Evolutionary conservation across 2,329 filamentous ascomycete species (phyloP), one percentile per base, ranked within the genome.

Genomic region (Aspergillus candidus): DNA sequence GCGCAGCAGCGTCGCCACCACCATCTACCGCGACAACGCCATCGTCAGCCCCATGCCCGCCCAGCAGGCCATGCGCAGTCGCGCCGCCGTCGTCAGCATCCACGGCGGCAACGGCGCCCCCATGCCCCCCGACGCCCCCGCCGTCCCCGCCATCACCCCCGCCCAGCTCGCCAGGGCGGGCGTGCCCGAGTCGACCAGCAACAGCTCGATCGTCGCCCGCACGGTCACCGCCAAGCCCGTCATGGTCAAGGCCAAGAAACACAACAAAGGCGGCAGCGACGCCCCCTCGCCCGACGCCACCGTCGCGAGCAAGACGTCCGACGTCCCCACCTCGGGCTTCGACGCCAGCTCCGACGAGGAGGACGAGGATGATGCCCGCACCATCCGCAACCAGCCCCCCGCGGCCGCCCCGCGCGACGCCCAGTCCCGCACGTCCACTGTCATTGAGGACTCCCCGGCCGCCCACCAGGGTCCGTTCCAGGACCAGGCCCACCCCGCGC

Each of bases 11-110:
- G 86, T 97, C 51, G 90, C 89, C 3, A 95, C 90, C 1, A 96
- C 91, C 14, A 88, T 95, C 41, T 97, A 96, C 62, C 86, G 88
- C 53, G 91, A 90, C 71, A 88, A 94, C 59, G 89, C 88, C 12
- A 82, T 94, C 41, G 80, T 95, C 55, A 89, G 75, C 62, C 86
- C 74, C 2, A 71, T 84, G 44, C 84, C 90, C 1, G 88, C 89
- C 1, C 88, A 93, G 59, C 93, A 89, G 41, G 86, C 88, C 46
- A 86, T 91, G 62, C 82, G 89, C 48, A 86, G 86, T 52, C 94
- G 93, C 68, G 88, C 93, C 8, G 90, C 88, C 31, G 84, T 97
- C 61, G 89, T 98, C 62, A 95, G 88, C 58, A 89, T 98, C 53
- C 93, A 88, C 67, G 85, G 86, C 44, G 78, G 76, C 14, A 75